Percentiles rank a stretch among this genome's conserved stretches.
phyloP scores from a whole-genome alignment of 345 rosid species.

The Hibiscus mutabilis region DNA sequence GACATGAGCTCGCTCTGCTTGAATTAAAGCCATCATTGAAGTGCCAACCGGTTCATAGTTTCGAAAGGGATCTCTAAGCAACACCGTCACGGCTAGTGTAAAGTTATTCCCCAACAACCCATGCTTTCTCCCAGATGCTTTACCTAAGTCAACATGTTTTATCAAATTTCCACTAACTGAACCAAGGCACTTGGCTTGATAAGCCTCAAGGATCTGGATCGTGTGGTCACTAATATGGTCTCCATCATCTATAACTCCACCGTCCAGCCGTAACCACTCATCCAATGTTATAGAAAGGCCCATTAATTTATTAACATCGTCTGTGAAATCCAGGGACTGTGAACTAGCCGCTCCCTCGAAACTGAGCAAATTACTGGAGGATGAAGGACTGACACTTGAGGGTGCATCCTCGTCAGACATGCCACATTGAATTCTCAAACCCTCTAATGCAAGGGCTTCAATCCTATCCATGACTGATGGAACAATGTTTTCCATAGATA shows the following conservation, averaged over 20 bases:
- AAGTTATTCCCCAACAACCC: slow-evolving; percentile 39
- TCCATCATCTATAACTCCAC: slow-evolving; percentile 24
- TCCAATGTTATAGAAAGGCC: slow-evolving; percentile 41
- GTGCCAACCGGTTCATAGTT: slow-evolving; percentile 67
- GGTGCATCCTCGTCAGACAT: slow-evolving; percentile 55
- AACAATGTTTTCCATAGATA: slow-evolving; percentile 31
- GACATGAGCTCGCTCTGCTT: slow-evolving; percentile 42
- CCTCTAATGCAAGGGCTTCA: slow-evolving; percentile 51
- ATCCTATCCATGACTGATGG: slow-evolving; percentile 41
- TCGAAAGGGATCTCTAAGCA: slow-evolving; percentile 62
- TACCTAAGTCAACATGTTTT: slow-evolving; percentile 15
- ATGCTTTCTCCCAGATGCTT: slow-evolving; percentile 20
- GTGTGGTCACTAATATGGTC: slow-evolving; percentile 27
- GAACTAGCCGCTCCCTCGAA: slow-evolving; percentile 17
- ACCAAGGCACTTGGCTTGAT: slow-evolving; percentile 34
- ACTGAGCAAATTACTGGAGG: neutral
- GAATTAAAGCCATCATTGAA: slow-evolving; percentile 65
- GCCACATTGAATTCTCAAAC: slow-evolving; percentile 61
- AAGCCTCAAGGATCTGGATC: slow-evolving; percentile 26
- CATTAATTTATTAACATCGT: slow-evolving; percentile 33
- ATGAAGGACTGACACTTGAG: slow-evolving; percentile 29
- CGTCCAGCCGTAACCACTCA: slow-evolving; percentile 59
- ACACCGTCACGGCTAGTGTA: slow-evolving; percentile 44
- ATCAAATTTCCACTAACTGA: slow-evolving; percentile 13
- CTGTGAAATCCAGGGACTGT: slow-evolving; percentile 18